Base-by-base conservation (phyloP, 139 green algal genomes). In the Chlorella sorokiniana region DNA sequence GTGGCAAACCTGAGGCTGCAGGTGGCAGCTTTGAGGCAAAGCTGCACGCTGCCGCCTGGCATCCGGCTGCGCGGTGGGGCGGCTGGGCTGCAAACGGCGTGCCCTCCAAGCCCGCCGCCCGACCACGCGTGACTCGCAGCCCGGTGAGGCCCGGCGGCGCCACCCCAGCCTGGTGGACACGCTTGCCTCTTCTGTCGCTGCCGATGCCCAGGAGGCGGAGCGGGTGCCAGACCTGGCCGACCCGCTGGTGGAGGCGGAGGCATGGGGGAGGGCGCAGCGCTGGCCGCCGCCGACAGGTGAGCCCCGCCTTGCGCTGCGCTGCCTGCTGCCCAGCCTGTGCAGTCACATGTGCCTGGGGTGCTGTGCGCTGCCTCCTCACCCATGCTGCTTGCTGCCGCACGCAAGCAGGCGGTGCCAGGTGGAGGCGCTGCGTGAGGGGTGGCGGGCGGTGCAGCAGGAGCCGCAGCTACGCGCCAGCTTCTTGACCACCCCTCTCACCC, bases 401-500 rank as follows among this genome's bases (percentile, higher is more conserved):
- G 9, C 18, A 4, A 27, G 71, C 73, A 79, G 73, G 73, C 54
- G 59, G 52, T 27, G 27, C 18, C 51, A 69, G 54, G 73, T 79
- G 52, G 52, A 29, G 52, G 52, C 52, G 25, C 51, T 79, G 54
- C 73, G 69, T 52, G 31, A 40, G 35, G 64, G 52, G 64, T 74
- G 74, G 75, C 25, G 59, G n/a, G 72, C 59, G 11, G 33, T 74
- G n/a, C 48, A 83, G 56, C 45, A 72, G 9, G 73, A 86, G 38
- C 20, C 44, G 4, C 44, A 61, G 22, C 74, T 82, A n/a, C 69
- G 69, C 38, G 0, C 18, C 31, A 69, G 68, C 69, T 78, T 72
- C 68, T 40, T 79, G 27, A 48, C 61, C 52, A 69, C 67, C 29
- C 67, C 69, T 33, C 29, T 78, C 38, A 52, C 4, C 54, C 2